These are phyloP conservation scores for Lasiosphaeris hirsuta DNA, from an alignment of 495 filamentous ascomycete species.

Conservation along the genomic window DNA sequence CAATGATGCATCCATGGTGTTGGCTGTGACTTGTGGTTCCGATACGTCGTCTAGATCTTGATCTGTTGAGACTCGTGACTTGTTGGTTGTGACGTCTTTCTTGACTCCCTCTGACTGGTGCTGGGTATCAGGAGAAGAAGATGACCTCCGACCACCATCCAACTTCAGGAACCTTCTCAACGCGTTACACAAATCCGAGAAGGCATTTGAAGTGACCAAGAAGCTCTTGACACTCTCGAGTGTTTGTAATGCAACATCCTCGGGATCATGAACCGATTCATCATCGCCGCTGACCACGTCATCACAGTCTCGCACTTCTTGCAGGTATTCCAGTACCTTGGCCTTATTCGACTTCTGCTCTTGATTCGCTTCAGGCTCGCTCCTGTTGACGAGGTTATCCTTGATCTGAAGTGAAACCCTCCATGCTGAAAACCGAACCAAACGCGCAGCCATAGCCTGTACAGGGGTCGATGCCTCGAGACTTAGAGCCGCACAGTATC, in stretches of 20 bases:
- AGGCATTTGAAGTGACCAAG: slow-evolving; percentile 1
- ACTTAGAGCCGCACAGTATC: neutral
- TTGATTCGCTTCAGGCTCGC: neutral
- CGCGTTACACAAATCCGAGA: neutral
- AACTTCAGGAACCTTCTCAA: neutral
- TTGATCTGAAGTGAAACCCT: slow-evolving; percentile 8
- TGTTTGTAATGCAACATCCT: neutral
- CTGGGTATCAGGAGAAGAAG: neutral
- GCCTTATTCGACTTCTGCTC: neutral
- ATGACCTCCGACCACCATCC: neutral
- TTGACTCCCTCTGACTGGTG: too few species aligned
- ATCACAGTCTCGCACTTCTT: neutral
- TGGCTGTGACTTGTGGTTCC: too few species aligned
- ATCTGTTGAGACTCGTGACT: too few species aligned
- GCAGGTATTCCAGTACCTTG: slow-evolving; percentile 2
- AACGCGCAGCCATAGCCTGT: slow-evolving; percentile 1
- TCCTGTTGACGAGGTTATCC: neutral
- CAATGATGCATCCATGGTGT: too few species aligned
- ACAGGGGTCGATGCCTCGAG: neutral
- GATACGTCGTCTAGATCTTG: too few species aligned
- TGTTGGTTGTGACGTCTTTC: too few species aligned
- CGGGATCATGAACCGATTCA: slow-evolving; percentile 6
- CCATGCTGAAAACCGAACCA: slow-evolving; percentile 1
- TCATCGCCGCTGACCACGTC: neutral
- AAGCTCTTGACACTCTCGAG: slow-evolving; percentile 9